Evolutionary conservation across 1,139 yeast species (phyloP).

Genomic region (Geotrichum phurueaensis): DNA sequence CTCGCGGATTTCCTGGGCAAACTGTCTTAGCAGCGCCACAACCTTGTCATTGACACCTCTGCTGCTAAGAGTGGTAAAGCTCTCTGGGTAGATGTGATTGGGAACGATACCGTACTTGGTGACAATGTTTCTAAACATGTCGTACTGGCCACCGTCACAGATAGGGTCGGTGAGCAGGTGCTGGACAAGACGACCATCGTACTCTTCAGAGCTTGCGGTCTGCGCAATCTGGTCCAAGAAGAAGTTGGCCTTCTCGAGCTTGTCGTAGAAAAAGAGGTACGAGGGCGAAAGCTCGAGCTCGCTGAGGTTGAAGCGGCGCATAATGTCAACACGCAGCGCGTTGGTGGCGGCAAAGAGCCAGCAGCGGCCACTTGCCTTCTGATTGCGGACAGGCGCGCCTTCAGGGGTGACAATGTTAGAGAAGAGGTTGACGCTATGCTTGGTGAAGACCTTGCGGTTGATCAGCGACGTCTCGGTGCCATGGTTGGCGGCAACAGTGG

Average conservation of each 20-base stretch:
- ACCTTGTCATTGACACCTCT: constrained; percentile 54
- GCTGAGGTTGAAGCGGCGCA: constrained; percentile 56
- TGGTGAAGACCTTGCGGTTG: constrained; percentile 42
- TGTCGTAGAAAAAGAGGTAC: constrained; percentile 66
- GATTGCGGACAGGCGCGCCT: constrained; percentile 69
- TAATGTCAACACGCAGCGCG: constrained; percentile 57
- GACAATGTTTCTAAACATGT: constrained; percentile 68
- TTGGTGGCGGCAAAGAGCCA: constrained; percentile 85
- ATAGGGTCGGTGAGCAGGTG: constrained; percentile 59
- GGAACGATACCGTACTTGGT: constrained; percentile 79
- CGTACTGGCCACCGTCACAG: constrained; percentile 82
- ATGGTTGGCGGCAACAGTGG: constrained; percentile 33
- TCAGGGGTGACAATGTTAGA: constrained; percentile 55
- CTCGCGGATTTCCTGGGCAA: constrained; percentile 59
- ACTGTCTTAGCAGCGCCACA: constrained; percentile 67
- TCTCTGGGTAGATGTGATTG: constrained; percentile 63
- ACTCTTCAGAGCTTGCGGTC: constrained; percentile 43
- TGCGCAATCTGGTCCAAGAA: constrained; percentile 74
- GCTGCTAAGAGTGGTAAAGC: constrained; percentile 56
- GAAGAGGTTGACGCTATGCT: constrained; percentile 43
- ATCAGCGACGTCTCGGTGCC: constrained; percentile 36
- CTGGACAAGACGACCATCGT: constrained; percentile 64
- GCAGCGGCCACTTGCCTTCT: constrained; percentile 70
- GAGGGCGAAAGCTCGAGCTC: constrained; percentile 72
- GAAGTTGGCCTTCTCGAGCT: constrained; percentile 68